Base-by-base conservation (phyloP, 73 alveolate genomes). In the Stentor roeselii region DNA sequence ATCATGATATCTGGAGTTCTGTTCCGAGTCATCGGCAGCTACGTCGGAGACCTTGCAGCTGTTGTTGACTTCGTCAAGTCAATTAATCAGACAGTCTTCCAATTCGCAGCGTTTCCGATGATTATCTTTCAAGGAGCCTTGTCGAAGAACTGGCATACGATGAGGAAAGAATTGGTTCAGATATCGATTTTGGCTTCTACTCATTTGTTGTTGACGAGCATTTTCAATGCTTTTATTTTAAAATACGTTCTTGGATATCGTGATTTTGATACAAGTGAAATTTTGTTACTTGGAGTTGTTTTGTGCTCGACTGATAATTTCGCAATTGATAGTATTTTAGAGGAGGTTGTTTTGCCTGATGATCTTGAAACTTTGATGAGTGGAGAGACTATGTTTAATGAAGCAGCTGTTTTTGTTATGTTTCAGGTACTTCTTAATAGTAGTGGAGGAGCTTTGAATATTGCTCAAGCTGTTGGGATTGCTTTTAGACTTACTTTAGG, bases 291-390 rank as follows among this genome's bases (percentile, higher is more conserved):
- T 21, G 92, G 92, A 21, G 80, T 83, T 40, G 32, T 86, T 38
- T 42, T 86, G 15, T 67, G 85, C n/a, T 86, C 88, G 31, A 86
- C 92, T 32, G 92, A 86, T 59, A 87, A 86, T 82, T 86, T 86
- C 11, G 92, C 92, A 21, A 86, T 82, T 0, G 88, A 76, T 3
- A 67, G 88, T 14, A 76, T 78, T 14, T 60, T 86, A 14, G 82
- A 86, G 39, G 88, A 82, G 74, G 38, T 86, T 3, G 84, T 83
- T 15, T 87, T 88, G 36, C 74, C 88, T 30, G 77, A 86, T 36
- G 58, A 85, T 27, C 83, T 86, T 6, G 82, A 86, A 3, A 82
- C 88, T 32, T 50, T 86, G 14, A 86, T 86, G 41, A 83, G 59
- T 76, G 92, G 92, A 27, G 92, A 86, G 67, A 60, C 83, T 32